Conservation (phyloP, 305 asterid species). For the Fraxinus angustifolia region DNA sequence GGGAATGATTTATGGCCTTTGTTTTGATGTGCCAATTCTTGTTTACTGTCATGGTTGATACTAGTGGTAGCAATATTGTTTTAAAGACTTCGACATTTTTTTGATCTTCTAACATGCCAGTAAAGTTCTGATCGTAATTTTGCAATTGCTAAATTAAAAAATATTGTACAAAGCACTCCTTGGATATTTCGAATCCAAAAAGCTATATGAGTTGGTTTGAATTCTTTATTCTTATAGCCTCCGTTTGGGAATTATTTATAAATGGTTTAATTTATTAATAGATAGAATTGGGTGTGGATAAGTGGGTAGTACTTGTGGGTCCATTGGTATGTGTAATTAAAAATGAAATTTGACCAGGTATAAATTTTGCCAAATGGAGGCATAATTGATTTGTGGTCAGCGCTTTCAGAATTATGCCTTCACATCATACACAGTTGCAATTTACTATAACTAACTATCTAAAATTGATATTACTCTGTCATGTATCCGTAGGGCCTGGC, state of each 20-base stretch:
- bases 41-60: background rate
- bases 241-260: background rate
- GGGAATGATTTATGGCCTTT: constrained; percentile 5
- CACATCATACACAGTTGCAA: background rate
- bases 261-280: background rate
- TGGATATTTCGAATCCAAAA: background rate
- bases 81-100: background rate
- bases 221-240: background rate
- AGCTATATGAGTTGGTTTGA: background rate
- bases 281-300: background rate
- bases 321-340: background rate
- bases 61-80: constrained; percentile 12
- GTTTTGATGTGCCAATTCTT: constrained; percentile 2
- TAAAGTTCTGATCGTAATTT: background rate
- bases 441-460: background rate
- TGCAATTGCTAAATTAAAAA: background rate
- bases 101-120: background rate
- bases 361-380: background rate
- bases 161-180: background rate
- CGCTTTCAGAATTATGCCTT: background rate
- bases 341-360: background rate
- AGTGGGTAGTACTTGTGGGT: background rate
- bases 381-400: background rate
- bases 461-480: background rate
- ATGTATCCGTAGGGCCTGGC: background rate